A percentile compares a stretch with the other conserved stretches of the same genome.
Conservation (phyloP, 768 basidiomycete species). For the Candolleomyces eurysporus region DNA sequence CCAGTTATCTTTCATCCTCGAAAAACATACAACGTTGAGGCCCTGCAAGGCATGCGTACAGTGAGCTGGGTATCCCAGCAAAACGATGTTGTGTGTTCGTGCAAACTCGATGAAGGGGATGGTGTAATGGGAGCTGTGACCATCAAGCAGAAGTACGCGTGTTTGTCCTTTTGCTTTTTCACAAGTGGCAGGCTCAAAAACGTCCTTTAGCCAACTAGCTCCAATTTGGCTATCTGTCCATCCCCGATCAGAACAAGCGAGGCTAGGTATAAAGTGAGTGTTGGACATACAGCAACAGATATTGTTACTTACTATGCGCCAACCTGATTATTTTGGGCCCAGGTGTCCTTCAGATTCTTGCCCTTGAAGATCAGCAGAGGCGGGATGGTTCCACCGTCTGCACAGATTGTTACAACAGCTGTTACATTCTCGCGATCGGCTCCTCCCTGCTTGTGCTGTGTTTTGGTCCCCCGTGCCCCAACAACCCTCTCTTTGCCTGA, state of each 20-base stretch:
- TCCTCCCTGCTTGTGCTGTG: constrained; percentile 30
- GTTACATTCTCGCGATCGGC: constrained; percentile 35
- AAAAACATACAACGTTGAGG: constrained; percentile 44
- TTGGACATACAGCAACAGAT: background rate
- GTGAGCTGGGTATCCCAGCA: constrained; percentile 39
- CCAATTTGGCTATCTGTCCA: constrained; percentile 27
- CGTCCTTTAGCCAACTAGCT: constrained; percentile 22
- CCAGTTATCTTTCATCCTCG: constrained; percentile 32
- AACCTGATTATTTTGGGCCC: constrained; percentile 32
- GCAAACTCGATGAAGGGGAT: constrained; percentile 32
- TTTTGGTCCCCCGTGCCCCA: constrained; percentile 21
- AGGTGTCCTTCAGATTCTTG: constrained; percentile 26
- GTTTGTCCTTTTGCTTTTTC: constrained; percentile 29
- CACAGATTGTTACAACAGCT: constrained; percentile 36
- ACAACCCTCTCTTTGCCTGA: constrained; percentile 27
- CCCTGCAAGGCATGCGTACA: constrained; percentile 42
- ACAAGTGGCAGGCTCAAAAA: constrained; percentile 31
- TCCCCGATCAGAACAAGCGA: constrained; percentile 26
- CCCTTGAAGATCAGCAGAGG: constrained; percentile 41
- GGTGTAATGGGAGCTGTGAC: constrained; percentile 39
- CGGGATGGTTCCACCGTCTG: constrained; percentile 30
- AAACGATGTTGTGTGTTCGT: constrained; percentile 30
- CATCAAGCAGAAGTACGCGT: constrained; percentile 36
- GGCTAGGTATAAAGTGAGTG: background rate
- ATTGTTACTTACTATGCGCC: constrained; percentile 27